Percentiles rank a stretch among this genome's conserved stretches.
phyloP scores from a whole-genome alignment of 1,139 yeast species.

The Martiniozyma asiatica region DNA sequence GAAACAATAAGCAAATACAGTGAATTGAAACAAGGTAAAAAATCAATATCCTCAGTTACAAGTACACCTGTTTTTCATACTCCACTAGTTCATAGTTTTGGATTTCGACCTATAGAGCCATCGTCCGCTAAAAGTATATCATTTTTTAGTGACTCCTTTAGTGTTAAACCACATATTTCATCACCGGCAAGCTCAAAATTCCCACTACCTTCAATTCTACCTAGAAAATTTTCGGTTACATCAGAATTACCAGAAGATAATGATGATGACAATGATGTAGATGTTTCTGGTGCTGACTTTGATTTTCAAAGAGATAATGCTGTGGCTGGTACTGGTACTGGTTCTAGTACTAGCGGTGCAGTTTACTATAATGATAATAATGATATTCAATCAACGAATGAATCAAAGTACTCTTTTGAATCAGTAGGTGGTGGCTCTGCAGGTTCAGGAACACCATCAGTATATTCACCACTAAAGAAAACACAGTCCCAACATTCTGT shows the following conservation, averaged over 20 bases:
- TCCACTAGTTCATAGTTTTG: conserved; percentile 3
- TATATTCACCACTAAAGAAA: not conserved
- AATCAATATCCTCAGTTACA: not conserved
- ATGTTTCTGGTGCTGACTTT: no score
- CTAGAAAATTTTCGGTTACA: conserved; percentile 72
- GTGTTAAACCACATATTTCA: conserved; percentile 1
- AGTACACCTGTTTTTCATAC: conserved; percentile 1
- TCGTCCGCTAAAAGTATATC: conserved; percentile 5
- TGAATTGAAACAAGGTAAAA: no score
- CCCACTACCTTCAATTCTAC: conserved; percentile 33
- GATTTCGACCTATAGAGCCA: conserved; percentile 1
- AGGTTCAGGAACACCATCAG: no score
- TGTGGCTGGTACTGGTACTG: not conserved
- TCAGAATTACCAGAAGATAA: conserved; percentile 1
- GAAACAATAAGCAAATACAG: no score
- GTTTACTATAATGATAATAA: conserved; percentile 1
- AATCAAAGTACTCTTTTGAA: no score
- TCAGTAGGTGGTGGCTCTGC: no score
- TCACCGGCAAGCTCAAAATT: conserved; percentile 8
- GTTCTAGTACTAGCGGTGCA: conserved; percentile 4
- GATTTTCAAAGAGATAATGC: no score
- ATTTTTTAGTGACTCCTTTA: not conserved
- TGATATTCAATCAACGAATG: no score
- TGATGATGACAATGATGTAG: not conserved
- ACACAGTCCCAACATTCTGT: not conserved